These are phyloP conservation scores for Centella asiatica DNA, from an alignment of 129 eudicot genomes.

Conservation along the genomic window DNA sequence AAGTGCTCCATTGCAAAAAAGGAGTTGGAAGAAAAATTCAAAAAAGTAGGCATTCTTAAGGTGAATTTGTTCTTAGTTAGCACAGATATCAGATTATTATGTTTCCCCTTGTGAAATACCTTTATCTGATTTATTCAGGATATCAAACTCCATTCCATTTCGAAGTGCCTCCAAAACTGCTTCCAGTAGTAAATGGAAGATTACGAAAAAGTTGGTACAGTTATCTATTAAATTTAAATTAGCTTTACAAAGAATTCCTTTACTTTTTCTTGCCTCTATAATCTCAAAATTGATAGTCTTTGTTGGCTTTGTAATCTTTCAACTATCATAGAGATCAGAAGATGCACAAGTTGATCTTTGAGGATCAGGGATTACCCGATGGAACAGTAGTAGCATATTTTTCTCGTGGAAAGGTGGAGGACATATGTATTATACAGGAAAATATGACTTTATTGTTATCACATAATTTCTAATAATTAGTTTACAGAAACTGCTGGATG, in stretches of 20 bases:
- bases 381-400: constrained; percentile 84
- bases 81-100: background rate
- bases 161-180: constrained; percentile 39
- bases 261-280: background rate
- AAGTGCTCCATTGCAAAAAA: constrained; percentile 2
- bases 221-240: background rate
- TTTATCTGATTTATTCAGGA: constrained; percentile 31
- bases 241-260: background rate
- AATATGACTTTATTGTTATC: constrained; percentile 11
- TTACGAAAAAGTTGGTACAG: constrained; percentile 57
- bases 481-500: constrained; percentile 71
- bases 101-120: constrained; percentile 2
- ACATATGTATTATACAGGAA: background rate
- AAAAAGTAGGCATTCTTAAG: constrained; percentile 7
- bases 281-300: constrained; percentile 13
- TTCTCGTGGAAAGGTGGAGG: constrained; percentile 69
- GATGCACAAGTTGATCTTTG: constrained; percentile 77
- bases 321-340: constrained; percentile 54
- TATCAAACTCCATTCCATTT: constrained; percentile 28
- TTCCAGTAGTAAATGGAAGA: constrained; percentile 40
- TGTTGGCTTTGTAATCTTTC: constrained; percentile 17
- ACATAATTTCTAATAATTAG: constrained; percentile 9
- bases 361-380: constrained; percentile 79
- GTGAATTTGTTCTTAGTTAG: background rate
- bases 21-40: background rate